These are phyloP conservation scores for Pseudomicrostroma phylloplanum DNA, from an alignment of 1,284 basidiomycete genomes.

Conservation along the genomic window DNA sequence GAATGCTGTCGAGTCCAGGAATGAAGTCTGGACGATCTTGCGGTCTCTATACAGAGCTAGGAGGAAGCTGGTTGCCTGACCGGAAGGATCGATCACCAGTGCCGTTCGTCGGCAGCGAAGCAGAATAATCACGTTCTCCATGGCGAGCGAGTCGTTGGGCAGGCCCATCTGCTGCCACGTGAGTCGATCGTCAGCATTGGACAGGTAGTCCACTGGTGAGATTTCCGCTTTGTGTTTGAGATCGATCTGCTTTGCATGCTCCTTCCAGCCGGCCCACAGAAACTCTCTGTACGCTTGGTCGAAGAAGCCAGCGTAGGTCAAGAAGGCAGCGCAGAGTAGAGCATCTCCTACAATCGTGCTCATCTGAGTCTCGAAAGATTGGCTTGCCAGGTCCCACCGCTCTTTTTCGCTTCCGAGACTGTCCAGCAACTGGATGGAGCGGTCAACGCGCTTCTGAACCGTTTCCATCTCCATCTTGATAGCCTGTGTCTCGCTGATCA, in stretches of 20 bases:
- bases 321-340: slow-evolving; percentile 87
- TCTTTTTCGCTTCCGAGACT: slow-evolving; percentile 90
- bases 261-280: slow-evolving; percentile 94
- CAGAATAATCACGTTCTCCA: slow-evolving; percentile 94
- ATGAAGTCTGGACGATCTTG: slow-evolving; percentile 96
- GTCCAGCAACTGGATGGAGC: slow-evolving; percentile 89
- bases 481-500: slow-evolving; percentile 94
- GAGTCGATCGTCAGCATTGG: slow-evolving; percentile 91
- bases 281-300: slow-evolving; percentile 95
- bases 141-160: slow-evolving; percentile 88
- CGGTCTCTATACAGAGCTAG: slow-evolving; percentile 90
- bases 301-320: slow-evolving; percentile 97
- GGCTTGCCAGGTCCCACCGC: slow-evolving; percentile 91
- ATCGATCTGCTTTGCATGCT: slow-evolving; percentile 77
- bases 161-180: slow-evolving; percentile 92
- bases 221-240: slow-evolving; percentile 89
- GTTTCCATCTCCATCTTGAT: slow-evolving; percentile 98
- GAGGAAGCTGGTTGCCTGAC: slow-evolving; percentile 92
- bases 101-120: slow-evolving; percentile 97
- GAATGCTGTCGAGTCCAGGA: slow-evolving; percentile 90
- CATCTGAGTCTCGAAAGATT: slow-evolving; percentile 96
- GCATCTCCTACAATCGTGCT: slow-evolving; percentile 97
- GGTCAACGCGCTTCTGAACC: slow-evolving; percentile 91
- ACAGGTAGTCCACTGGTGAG: slow-evolving; percentile 88
- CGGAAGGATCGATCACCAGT: slow-evolving; percentile 95